Conservation (phyloP, 1,284 basidiomycete genomes). For the Ustilago lituana region DNA sequence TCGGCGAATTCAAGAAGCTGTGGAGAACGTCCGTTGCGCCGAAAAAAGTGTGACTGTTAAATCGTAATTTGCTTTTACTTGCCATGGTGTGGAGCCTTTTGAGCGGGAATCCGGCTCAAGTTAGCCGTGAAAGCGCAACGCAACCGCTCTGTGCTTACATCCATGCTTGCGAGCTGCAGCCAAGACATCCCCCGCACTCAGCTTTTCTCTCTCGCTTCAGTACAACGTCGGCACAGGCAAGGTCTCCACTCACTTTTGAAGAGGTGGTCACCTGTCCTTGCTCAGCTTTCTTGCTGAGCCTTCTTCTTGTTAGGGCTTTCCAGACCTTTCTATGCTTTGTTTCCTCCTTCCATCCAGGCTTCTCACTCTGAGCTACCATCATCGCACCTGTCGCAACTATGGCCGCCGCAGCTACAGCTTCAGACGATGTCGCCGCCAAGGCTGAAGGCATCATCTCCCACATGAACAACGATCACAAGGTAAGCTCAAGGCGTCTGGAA, state of each 20-base stretch:
- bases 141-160: neutral
- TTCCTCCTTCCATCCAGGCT: slow-evolving; percentile 7
- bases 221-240: too few species aligned
- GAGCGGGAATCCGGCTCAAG: neutral
- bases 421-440: slow-evolving; percentile 44
- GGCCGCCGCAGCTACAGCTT: slow-evolving; percentile 13
- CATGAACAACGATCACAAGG: slow-evolving; percentile 55
- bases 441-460: slow-evolving; percentile 42
- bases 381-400: neutral
- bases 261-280: slow-evolving; percentile 2
- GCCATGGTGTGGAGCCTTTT: neutral
- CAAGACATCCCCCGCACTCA: slow-evolving; percentile 31
- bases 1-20: too few species aligned
- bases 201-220: neutral
- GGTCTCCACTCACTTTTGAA: slow-evolving; percentile 1
- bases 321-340: neutral
- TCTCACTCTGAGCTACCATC: neutral
- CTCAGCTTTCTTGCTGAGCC: too few species aligned
- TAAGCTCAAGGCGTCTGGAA: too few species aligned
- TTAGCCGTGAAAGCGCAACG: slow-evolving; percentile 21
- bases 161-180: slow-evolving; percentile 2
- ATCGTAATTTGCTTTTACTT: too few species aligned
- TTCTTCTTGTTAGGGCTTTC: too few species aligned
- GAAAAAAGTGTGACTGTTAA: too few species aligned
- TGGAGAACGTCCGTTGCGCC: too few species aligned